These are phyloP conservation scores for Eucalyptus microcorys DNA, from an alignment of 345 rosid genomes.

Conservation along the genomic window DNA sequence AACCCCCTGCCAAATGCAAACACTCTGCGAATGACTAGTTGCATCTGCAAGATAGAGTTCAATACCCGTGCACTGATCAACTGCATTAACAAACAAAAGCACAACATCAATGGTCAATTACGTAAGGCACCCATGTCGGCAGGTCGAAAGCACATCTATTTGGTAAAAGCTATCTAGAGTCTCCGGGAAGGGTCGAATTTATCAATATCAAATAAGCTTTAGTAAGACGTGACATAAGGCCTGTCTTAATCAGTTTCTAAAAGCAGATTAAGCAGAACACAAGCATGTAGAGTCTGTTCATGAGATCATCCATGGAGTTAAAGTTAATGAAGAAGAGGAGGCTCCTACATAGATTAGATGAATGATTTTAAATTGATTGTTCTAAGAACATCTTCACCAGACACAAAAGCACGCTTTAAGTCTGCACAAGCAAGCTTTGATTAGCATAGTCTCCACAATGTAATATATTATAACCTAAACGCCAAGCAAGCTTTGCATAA, in stretches of 20 bases:
- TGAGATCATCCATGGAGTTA: background rate
- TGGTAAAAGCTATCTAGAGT: too few species aligned
- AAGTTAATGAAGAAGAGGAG: background rate
- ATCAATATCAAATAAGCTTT: too few species aligned
- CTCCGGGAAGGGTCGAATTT: too few species aligned
- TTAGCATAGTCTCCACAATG: background rate
- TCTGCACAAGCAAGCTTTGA: background rate
- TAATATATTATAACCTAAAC: too few species aligned
- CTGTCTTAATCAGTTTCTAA: background rate
- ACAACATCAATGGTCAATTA: background rate
- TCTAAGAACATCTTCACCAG: background rate
- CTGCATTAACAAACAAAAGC: background rate
- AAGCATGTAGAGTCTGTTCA: background rate
- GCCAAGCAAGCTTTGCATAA: too few species aligned
- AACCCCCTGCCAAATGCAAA: slow-evolving; percentile 94
- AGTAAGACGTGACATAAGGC: too few species aligned
- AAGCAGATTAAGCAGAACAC: background rate
- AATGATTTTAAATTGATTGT: background rate
- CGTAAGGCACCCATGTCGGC: too few species aligned
- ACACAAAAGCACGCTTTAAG: background rate
- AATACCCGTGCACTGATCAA: background rate
- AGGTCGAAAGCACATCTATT: too few species aligned
- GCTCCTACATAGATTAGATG: background rate
- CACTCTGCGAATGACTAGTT: slow-evolving; percentile 57
- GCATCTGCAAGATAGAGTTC: slow-evolving; percentile 38